Conservation (phyloP, 495 filamentous ascomycete genomes). For the Rostrohypoxylon terebratum region DNA sequence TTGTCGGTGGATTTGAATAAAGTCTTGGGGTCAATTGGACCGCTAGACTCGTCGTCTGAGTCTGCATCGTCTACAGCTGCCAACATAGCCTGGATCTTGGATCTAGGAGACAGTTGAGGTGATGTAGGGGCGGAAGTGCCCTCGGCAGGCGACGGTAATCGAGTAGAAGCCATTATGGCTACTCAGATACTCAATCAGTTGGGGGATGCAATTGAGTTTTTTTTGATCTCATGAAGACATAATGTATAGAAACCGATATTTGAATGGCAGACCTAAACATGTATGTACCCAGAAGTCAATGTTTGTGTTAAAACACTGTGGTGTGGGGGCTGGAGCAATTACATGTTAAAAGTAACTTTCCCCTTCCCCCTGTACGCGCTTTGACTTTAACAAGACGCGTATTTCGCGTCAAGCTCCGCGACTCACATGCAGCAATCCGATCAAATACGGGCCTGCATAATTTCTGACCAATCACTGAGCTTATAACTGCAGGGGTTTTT, state of each 20-base stretch:
- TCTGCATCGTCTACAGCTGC: conserved; percentile 70
- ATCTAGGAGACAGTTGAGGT: conserved; percentile 69
- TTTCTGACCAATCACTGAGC: conserved; percentile 11
- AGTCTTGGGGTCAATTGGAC: conserved; percentile 28
- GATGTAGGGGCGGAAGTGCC: conserved; percentile 45
- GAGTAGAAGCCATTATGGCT: conserved; percentile 58
- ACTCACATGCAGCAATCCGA: conserved; percentile 29
- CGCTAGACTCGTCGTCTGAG: conserved; percentile 59
- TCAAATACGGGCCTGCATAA: conserved; percentile 9
- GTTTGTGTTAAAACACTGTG: conserved; percentile 28
- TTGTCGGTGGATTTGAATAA: conserved; percentile 34
- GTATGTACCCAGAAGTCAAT: conserved; percentile 19
- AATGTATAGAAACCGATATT: conserved; percentile 21
- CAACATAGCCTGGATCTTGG: conserved; percentile 76
- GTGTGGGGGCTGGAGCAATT: conserved; percentile 39
- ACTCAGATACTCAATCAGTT: conserved; percentile 30
- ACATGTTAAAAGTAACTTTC: conserved; percentile 2
- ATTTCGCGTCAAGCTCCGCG: conserved; percentile 40
- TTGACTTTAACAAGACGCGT: conserved; percentile 37
- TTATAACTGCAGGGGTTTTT: not conserved
- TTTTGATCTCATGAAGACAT: conserved; percentile 28
- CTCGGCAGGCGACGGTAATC: conserved; percentile 52
- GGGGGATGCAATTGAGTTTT: conserved; percentile 10
- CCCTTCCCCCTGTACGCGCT: conserved; percentile 30
- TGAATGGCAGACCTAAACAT: conserved; percentile 20